Conservation (phyloP, 2,329 filamentous ascomycete genomes). For the Aspergillus awamori region DNA sequence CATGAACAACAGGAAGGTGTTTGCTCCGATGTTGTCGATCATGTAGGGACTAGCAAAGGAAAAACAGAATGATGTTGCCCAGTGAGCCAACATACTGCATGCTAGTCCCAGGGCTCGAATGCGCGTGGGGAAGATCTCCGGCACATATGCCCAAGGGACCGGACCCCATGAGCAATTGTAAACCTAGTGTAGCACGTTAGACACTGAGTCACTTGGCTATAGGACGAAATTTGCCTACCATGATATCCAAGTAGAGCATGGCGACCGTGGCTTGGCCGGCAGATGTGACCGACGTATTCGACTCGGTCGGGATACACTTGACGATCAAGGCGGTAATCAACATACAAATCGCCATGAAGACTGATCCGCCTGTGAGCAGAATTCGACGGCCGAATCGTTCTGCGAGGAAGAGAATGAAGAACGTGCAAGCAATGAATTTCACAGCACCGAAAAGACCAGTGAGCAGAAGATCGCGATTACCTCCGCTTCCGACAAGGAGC, state of each 20-base stretch:
- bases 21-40: slow-evolving; percentile 44
- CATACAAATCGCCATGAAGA: slow-evolving; percentile 56
- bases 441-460: slow-evolving; percentile 55
- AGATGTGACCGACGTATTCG: slow-evolving; percentile 30
- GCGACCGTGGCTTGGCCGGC: slow-evolving; percentile 51
- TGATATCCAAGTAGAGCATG: slow-evolving; percentile 49
- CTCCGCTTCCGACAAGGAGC: slow-evolving; percentile 49
- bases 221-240: slow-evolving; percentile 12
- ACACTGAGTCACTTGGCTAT: background rate
- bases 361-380: slow-evolving; percentile 52
- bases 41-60: slow-evolving; percentile 47
- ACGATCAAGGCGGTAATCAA: slow-evolving; percentile 54
- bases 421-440: slow-evolving; percentile 53
- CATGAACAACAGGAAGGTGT: slow-evolving; percentile 47
- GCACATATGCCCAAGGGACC: slow-evolving; percentile 40
- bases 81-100: slow-evolving; percentile 40
- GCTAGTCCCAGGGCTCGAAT: slow-evolving; percentile 44
- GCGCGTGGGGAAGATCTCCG: slow-evolving; percentile 44
- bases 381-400: slow-evolving; percentile 54
- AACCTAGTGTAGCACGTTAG: background rate
- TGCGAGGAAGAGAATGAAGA: slow-evolving; percentile 55
- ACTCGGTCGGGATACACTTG: slow-evolving; percentile 45
- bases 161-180: slow-evolving; percentile 31
- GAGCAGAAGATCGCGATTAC: slow-evolving; percentile 49
- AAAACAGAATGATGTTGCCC: slow-evolving; percentile 49